Evolutionary conservation across 2,329 filamentous ascomycete species (phyloP), one percentile per base, ranked within the genome.

Genomic region (Clarireedia homoeocarpa): DNA sequence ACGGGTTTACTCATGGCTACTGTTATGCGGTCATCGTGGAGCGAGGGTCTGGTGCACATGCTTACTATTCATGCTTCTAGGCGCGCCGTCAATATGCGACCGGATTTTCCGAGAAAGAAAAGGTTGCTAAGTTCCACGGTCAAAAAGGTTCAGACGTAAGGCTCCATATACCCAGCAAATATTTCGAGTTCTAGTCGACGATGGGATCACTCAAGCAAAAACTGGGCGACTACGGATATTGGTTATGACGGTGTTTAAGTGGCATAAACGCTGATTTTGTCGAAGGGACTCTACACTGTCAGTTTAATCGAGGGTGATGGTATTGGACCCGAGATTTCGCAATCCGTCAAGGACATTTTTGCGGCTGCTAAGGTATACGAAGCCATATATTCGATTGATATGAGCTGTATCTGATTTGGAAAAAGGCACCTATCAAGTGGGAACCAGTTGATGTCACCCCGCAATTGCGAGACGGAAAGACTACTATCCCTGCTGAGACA

Each of bases 291-390:
- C 75, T 99, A 87, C 82, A 88, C 89, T 57, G 94, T 99, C 70
- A 92, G 89, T 68, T 80, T 99, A 76, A 99, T 99, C 65, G 95
- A 99, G 82, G 94, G 95, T 76, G 95, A 99, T 71, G 94, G 94
- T 73, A 99, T 99, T 73, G 94, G 94, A 60, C 94, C 94, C 63
- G 92, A 99, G 78, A 99, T 99, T 72, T 85, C 94, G 64, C 86
- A 96, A 76, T 95, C 94, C 51, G 91, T 99, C 71, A 99, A 97
- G 84, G 89, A 96, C 74, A 99, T 99, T 76, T 99, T 96, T 78
- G 81, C 85, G 69, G 94, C 94, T 68, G 94, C 94, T 69, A 89
- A 95, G 74, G 92, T 95, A 77, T 61, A 48, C n/a, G 77, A 51
- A 54, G 49, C 46, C 26, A 42, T 49, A 12, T 23, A 20, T 30